Evolutionary conservation across 257 asterid species (phyloP).

Genomic region (Przewalskia tangutica): DNA sequence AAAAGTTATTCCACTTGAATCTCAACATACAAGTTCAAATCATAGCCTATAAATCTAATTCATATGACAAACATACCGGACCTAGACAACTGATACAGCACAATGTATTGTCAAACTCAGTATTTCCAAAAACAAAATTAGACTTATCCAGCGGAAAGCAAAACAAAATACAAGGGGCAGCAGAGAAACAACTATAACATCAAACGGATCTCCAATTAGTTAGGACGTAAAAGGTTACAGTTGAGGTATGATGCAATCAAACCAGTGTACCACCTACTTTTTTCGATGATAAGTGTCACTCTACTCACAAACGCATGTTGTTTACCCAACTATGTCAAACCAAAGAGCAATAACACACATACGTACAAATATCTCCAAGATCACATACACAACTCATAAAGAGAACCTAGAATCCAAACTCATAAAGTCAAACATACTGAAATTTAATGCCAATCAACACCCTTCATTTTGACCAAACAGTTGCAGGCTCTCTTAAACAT

Average conservation of each 20-base stretch:
- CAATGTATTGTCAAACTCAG: background rate
- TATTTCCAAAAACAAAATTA: background rate
- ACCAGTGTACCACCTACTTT: background rate
- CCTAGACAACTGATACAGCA: background rate
- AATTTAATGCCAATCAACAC: background rate
- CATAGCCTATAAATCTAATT: background rate
- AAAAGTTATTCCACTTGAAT: background rate
- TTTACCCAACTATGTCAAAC: background rate
- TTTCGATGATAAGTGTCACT: background rate
- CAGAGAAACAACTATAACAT: background rate
- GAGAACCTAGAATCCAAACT: background rate
- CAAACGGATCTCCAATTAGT: background rate
- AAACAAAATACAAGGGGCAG: conserved; percentile 1
- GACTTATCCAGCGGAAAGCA: background rate
- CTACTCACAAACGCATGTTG: background rate
- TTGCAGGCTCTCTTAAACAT: background rate
- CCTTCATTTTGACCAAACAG: background rate
- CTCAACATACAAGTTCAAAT: background rate
- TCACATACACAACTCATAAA: background rate
- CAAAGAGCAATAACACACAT: background rate
- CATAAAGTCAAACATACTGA: background rate
- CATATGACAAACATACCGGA: background rate
- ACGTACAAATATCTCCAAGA: background rate
- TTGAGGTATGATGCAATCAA: background rate
- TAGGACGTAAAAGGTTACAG: background rate